Evolutionary conservation across 441 rosid genomes (phyloP).

Genomic region (Brassica balearica): DNA sequence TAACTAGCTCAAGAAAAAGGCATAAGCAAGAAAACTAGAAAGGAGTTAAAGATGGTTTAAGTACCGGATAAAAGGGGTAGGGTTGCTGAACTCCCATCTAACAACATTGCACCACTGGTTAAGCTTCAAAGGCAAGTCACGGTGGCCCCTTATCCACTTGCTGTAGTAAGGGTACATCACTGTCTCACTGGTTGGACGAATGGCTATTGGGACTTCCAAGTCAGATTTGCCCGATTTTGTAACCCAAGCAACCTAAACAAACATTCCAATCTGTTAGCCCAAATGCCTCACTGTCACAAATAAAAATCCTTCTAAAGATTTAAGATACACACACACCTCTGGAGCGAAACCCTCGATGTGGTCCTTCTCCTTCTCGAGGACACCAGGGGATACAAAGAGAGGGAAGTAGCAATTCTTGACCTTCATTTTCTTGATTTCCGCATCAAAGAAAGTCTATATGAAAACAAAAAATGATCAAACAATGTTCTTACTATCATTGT

Average conservation of each 20-base stretch:
- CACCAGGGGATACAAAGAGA: constrained; percentile 90
- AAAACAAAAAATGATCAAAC: constrained; percentile 3
- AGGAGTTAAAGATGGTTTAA: background rate
- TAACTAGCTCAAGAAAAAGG: background rate
- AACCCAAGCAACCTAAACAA: constrained; percentile 95
- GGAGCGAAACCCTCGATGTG: constrained; percentile 98
- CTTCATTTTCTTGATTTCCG: constrained; percentile 93
- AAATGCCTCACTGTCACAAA: background rate
- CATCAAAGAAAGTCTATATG: constrained; percentile 83
- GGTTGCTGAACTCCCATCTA: constrained; percentile 99
- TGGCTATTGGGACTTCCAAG: constrained; percentile 91
- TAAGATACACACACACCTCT: constrained; percentile 68
- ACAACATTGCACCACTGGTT: constrained; percentile 99
- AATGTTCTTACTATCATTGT: background rate
- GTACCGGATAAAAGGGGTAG: constrained; percentile 98
- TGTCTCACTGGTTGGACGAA: constrained; percentile 99
- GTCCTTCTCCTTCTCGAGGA: constrained; percentile 91
- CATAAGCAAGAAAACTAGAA: constrained; percentile 14
- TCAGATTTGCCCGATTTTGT: constrained; percentile 95
- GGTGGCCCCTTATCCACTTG: constrained; percentile 98
- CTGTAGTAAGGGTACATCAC: constrained; percentile 98
- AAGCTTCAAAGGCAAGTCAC: constrained; percentile 94
- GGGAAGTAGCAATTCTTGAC: constrained; percentile 96
- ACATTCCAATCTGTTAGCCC: constrained; percentile 22
- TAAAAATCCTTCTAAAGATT: background rate